Evolutionary conservation across 2,329 filamentous ascomycete species (phyloP).

Genomic region (Fusarium decemcellulare): DNA sequence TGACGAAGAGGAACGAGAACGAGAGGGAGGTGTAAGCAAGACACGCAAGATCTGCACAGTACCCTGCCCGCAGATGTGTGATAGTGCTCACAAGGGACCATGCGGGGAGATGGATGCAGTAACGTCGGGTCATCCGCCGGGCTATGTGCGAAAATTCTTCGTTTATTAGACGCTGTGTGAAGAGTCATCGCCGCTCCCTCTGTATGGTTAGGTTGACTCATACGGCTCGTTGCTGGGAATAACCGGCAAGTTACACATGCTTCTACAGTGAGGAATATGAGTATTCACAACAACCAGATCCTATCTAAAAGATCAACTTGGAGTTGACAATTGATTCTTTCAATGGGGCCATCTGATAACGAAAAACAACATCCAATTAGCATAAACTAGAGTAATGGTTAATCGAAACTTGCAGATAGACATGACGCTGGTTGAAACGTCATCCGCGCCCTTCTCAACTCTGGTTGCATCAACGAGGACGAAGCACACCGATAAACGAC

Average conservation of each 20-base stretch:
- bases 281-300: too few relatives aligned
- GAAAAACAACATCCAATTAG: neutral
- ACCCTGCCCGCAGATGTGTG: constrained; percentile 2
- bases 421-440: constrained; percentile 5
- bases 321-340: neutral
- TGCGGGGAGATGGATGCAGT: constrained; percentile 2
- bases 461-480: too few relatives aligned
- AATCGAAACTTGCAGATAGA: neutral
- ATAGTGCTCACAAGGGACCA: constrained; percentile 2
- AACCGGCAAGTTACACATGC: too few relatives aligned
- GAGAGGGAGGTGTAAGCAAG: constrained; percentile 11
- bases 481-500: neutral
- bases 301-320: too few relatives aligned
- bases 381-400: neutral
- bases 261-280: too few relatives aligned
- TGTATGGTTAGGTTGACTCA: neutral
- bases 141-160: neutral
- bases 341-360: neutral
- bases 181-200: neutral
- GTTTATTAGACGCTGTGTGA: too few relatives aligned
- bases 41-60: constrained; percentile 9
- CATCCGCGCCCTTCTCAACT: constrained; percentile 10
- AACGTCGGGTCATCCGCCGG: neutral
- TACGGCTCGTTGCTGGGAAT: neutral
- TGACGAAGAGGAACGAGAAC: constrained; percentile 26